Percentiles rank a stretch among this genome's conserved stretches.
phyloP scores from a whole-genome alignment of 345 rosid species.

The Eucalyptus leucophloia region DNA sequence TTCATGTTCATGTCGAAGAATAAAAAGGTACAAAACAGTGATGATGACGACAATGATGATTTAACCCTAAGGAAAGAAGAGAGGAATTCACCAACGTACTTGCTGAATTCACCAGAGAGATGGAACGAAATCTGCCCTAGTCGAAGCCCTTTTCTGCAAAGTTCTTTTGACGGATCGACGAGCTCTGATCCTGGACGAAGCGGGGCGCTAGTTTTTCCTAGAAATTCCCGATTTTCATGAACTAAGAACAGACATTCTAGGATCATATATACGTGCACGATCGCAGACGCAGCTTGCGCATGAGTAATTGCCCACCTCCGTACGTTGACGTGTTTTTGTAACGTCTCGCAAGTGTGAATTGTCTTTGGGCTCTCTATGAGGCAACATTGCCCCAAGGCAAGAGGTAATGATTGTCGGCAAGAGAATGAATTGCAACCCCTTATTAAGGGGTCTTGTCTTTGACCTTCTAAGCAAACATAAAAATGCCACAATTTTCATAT shows the following conservation, averaged over 20 bases:
- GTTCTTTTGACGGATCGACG: background rate
- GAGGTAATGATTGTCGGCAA: background rate
- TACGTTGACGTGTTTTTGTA: background rate
- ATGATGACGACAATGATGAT: background rate
- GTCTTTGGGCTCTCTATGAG: background rate
- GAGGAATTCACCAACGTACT: background rate
- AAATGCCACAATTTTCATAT: too few relatives aligned
- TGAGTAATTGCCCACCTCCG: background rate
- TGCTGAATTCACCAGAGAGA: background rate
- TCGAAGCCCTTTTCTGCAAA: background rate
- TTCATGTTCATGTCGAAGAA: background rate
- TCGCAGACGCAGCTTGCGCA: background rate
- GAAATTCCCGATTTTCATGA: background rate
- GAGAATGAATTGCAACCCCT: background rate
- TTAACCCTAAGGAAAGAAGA: background rate
- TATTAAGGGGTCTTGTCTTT: background rate
- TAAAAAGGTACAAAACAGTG: background rate
- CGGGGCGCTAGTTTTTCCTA: background rate
- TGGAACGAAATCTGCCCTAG: background rate
- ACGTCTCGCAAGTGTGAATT: background rate
- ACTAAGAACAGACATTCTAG: background rate
- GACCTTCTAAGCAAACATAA: background rate
- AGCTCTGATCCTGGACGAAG: background rate
- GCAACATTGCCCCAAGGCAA: background rate
- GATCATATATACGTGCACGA: background rate